A percentile compares a stretch with the other conserved stretches of the same genome.
Evolutionary conservation across 208 protist species (phyloP).

Genomic region (Strigomonas culicis): DNA sequence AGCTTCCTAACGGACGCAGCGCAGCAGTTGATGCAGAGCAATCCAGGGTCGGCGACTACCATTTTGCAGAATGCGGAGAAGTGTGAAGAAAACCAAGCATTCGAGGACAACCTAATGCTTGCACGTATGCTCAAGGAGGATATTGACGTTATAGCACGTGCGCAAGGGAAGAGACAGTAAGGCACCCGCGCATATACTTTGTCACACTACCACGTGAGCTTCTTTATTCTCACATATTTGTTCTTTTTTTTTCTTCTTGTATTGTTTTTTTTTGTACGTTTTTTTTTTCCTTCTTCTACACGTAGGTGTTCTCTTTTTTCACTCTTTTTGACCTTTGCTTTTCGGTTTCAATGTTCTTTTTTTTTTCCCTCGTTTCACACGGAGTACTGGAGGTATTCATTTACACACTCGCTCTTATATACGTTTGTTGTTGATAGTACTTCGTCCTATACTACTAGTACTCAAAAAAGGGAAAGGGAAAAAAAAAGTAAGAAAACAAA

Average conservation of each 20-base stretch:
- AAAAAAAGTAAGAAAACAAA: neutral
- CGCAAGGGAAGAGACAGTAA: neutral
- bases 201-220: neutral
- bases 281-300: neutral
- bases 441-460: neutral
- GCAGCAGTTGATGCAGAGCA: constrained; percentile 53
- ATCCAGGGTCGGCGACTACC: constrained; percentile 7
- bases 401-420: constrained; percentile 9
- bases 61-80: constrained; percentile 8
- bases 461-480: neutral
- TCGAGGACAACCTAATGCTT: constrained; percentile 31
- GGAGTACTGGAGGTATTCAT: too few relatives aligned
- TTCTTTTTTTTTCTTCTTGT: constrained; percentile 9
- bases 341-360: too few relatives aligned
- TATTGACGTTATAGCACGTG: constrained; percentile 18
- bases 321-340: too few relatives aligned
- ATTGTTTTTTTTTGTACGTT: neutral
- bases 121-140: constrained; percentile 49
- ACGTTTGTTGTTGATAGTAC: constrained; percentile 16
- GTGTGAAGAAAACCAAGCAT: neutral
- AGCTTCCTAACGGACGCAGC: constrained; percentile 47
- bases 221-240: neutral
- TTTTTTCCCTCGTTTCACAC: too few relatives aligned
- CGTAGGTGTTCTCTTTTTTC: too few relatives aligned
- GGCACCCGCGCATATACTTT: too few relatives aligned